These are phyloP conservation scores for Auricularia auricula-judae DNA, from an alignment of 768 basidiomycete genomes.

Conservation along the genomic window DNA sequence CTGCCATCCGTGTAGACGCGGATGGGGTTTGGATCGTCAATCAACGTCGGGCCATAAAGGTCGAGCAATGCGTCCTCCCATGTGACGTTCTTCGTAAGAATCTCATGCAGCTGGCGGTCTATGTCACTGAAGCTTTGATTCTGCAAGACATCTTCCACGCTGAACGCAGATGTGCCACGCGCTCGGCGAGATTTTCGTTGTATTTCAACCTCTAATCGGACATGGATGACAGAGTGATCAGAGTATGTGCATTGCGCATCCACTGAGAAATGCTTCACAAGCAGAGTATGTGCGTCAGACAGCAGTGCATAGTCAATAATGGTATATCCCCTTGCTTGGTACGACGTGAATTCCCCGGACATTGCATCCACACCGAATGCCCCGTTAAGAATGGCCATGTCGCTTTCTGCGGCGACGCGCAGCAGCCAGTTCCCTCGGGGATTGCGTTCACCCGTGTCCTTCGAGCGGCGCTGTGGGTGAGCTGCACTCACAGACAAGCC, in stretches of 20 bases:
- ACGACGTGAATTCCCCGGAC: neutral
- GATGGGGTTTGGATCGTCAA: neutral
- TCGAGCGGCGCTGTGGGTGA: neutral
- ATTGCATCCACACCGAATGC: neutral
- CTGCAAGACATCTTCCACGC: neutral
- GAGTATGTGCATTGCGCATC: neutral
- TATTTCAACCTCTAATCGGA: neutral
- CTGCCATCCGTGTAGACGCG: neutral
- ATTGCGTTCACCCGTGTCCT: neutral
- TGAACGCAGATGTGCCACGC: neutral
- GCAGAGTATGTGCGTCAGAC: neutral
- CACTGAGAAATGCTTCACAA: neutral
- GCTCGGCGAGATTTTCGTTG: neutral
- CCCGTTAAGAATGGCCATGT: neutral
- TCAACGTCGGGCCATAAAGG: neutral
- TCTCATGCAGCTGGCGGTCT: neutral
- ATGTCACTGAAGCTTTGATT: neutral
- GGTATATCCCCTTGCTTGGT: neutral
- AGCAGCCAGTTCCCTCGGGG: neutral
- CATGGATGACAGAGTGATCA: neutral
- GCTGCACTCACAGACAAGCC: neutral
- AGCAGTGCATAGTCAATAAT: neutral
- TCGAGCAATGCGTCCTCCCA: neutral
- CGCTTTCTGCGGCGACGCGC: neutral
- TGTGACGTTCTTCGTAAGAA: neutral